phyloP scores from a whole-genome alignment of 257 asterid species.

The Solanum commersonii region DNA sequence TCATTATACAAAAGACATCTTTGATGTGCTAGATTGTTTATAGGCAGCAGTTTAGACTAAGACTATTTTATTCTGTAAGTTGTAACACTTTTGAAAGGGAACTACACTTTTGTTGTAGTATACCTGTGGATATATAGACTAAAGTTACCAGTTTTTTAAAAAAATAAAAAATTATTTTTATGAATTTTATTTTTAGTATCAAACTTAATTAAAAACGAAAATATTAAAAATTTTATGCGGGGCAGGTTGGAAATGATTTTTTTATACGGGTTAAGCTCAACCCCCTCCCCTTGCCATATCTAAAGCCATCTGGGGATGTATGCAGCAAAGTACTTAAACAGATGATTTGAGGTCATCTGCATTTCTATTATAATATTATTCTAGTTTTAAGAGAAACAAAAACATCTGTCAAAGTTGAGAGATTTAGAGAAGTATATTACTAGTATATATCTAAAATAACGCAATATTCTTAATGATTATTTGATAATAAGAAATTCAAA shows the following conservation, averaged over 20 bases:
- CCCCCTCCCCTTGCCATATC: neutral
- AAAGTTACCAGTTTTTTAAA: too few relatives aligned
- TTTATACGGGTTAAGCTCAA: neutral
- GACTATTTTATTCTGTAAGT: too few relatives aligned
- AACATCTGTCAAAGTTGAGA: neutral
- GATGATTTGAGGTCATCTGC: neutral
- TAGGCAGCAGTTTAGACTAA: too few relatives aligned
- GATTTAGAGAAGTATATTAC: neutral
- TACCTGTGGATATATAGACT: too few relatives aligned
- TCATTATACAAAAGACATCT: neutral
- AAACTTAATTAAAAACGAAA: neutral
- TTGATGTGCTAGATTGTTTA: too few relatives aligned
- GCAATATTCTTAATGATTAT: neutral
- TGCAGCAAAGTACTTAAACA: neutral
- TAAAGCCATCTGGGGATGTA: neutral
- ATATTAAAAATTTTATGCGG: fast-evolving
- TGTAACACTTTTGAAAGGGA: too few relatives aligned
- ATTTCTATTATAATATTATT: neutral
- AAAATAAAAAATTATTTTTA: too few relatives aligned
- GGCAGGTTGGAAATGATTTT: neutral
- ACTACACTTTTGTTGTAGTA: too few relatives aligned
- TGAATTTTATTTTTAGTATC: neutral
- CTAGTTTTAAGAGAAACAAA: neutral
- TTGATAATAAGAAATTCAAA: neutral
- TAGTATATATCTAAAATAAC: neutral